These are phyloP conservation scores for Ophiobolus disseminans DNA, from an alignment of 2,329 filamentous ascomycete genomes.

Conservation along the genomic window DNA sequence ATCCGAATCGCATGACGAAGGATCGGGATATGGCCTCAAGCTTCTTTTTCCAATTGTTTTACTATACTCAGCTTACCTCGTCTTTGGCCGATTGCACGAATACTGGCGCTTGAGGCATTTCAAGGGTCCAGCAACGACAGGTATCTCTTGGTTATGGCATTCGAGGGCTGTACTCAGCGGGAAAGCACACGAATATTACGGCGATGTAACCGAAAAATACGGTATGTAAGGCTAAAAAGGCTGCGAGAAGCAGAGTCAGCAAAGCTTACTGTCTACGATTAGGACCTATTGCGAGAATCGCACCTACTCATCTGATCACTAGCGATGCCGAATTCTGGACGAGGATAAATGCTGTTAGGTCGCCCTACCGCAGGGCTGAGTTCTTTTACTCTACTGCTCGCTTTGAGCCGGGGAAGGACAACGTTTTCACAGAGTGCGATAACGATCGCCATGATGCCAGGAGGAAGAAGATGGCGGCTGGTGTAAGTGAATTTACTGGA, in stretches of 20 bases:
- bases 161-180: constrained; percentile 39
- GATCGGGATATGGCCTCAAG: constrained; percentile 18
- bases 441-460: constrained; percentile 55
- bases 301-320: constrained; percentile 59
- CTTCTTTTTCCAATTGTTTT: constrained; percentile 1
- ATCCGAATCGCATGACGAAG: no score
- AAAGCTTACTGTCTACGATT: constrained; percentile 2
- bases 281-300: constrained; percentile 55
- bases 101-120: constrained; percentile 42
- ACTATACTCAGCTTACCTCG: constrained; percentile 16
- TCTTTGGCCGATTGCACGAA: constrained; percentile 26
- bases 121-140: constrained; percentile 38
- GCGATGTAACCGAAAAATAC: constrained; percentile 39
- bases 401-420: constrained; percentile 62
- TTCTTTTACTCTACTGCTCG: constrained; percentile 54
- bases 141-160: constrained; percentile 42
- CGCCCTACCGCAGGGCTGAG: constrained; percentile 50
- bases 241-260: no score
- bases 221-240: constrained; percentile 23
- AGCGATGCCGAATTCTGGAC: constrained; percentile 57
- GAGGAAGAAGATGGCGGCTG: constrained; percentile 59
- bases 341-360: constrained; percentile 51
- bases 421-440: constrained; percentile 61
- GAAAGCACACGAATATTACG: constrained; percentile 33
- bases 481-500: constrained; percentile 38